Percentiles rank a stretch among this genome's conserved stretches.
Evolutionary conservation across 495 filamentous ascomycete genomes (phyloP).

Genomic region (Hyaloscypha hepaticicola): DNA sequence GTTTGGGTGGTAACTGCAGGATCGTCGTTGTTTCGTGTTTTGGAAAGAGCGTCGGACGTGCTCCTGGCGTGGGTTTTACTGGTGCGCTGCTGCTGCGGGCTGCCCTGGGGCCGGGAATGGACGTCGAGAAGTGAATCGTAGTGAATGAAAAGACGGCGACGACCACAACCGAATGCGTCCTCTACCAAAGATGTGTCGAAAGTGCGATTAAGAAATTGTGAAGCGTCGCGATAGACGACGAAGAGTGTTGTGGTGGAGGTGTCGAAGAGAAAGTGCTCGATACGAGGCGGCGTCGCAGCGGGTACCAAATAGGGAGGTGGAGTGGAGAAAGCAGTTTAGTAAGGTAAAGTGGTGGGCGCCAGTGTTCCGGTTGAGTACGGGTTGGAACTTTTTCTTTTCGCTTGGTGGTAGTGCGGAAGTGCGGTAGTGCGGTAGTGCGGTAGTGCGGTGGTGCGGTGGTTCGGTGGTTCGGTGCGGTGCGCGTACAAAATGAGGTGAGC

Average conservation of each 20-base stretch:
- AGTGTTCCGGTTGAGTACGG: no score
- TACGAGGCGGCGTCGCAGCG: background rate
- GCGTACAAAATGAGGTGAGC: no score
- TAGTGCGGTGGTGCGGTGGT: no score
- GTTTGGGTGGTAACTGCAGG: background rate
- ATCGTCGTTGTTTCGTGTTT: conserved; percentile 15
- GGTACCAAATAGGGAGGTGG: background rate
- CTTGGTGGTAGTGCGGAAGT: no score
- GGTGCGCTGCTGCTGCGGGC: background rate
- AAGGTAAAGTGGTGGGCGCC: no score
- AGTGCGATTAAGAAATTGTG: background rate
- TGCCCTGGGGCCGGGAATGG: background rate
- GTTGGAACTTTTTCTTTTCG: no score
- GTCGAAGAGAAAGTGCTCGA: background rate
- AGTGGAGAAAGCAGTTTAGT: no score
- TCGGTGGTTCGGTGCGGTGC: no score
- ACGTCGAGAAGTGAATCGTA: conserved; percentile 1
- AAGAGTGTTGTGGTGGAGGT: background rate
- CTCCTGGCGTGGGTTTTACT: background rate
- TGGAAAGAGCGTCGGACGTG: conserved; percentile 22
- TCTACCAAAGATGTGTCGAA: conserved; percentile 11
- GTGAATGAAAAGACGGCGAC: conserved; percentile 10
- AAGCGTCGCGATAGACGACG: conserved; percentile 9
- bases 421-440: no score
- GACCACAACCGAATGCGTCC: conserved; percentile 35